These are phyloP conservation scores for Alternaria sp. DNA, from an alignment of 2,329 filamentous ascomycete genomes.

Conservation along the genomic window DNA sequence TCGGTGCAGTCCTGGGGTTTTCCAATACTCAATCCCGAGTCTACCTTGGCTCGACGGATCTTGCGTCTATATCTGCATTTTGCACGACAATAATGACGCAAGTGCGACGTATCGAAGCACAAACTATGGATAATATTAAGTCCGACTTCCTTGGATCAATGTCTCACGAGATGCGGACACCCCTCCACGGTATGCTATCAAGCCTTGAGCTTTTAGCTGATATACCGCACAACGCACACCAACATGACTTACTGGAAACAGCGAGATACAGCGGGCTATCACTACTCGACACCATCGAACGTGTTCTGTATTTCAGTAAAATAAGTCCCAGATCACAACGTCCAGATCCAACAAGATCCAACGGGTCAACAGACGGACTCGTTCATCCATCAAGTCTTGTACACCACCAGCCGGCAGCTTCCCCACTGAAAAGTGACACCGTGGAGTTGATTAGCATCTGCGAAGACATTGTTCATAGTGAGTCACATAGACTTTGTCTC, in stretches of 20 bases:
- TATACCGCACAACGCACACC: slow-evolving; percentile 11
- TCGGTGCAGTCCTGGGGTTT: slow-evolving; percentile 15
- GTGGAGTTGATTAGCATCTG: neutral
- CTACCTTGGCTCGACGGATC: slow-evolving; percentile 15
- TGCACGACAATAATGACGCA: slow-evolving; percentile 21
- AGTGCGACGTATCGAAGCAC: slow-evolving; percentile 16
- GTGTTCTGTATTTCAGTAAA: slow-evolving; percentile 18
- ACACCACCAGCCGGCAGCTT: neutral
- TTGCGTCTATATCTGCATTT: slow-evolving; percentile 16
- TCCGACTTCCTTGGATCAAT: slow-evolving; percentile 18
- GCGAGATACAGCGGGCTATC: slow-evolving; percentile 15
- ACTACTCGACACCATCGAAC: slow-evolving; percentile 17
- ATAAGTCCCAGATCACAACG: slow-evolving; percentile 10
- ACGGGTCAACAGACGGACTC: slow-evolving; percentile 1
- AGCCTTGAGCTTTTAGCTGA: slow-evolving; percentile 15
- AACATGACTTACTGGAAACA: slow-evolving; percentile 13
- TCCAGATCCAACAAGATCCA: slow-evolving; percentile 1
- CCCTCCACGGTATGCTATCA: slow-evolving; percentile 15
- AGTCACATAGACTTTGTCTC: slow-evolving; percentile 6
- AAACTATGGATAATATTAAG: slow-evolving; percentile 20
- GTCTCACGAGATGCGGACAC: slow-evolving; percentile 20
- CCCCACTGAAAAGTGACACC: neutral
- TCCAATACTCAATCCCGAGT: slow-evolving; percentile 14
- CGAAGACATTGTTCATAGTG: slow-evolving; percentile 13
- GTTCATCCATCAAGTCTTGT: slow-evolving; percentile 7